Evolutionary conservation across 148 eudicot species (phyloP), one percentile per base, ranked within the genome.

Genomic region (Spergularia marina): DNA sequence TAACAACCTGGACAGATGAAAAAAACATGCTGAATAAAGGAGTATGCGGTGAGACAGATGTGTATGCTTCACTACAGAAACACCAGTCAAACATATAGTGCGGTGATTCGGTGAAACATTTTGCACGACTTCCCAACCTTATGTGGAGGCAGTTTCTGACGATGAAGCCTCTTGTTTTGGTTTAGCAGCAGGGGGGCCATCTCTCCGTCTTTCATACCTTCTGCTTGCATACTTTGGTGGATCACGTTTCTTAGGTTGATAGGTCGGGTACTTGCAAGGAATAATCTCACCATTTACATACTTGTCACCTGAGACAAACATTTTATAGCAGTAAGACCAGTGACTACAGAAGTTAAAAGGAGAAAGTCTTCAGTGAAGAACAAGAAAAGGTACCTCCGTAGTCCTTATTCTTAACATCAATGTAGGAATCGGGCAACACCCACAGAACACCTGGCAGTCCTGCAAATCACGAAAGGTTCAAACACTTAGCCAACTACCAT

Each of bases 381-480:
- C 68, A 18, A 40, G 70, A 49, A 56, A 4, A 70, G 53, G 58
- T 36, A 90, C 98, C 97, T 92, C 98, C 96, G 77, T 90, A 92
- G 64, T 95, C 98, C 83, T 90, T 89, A 74, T 92, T 95, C 85
- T 90, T 92, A 76, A 95, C 97, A 86, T 95, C 98, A 5, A 95
- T 90, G 77, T 92, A 92, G 10, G 99, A 92, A 82, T 95, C 96
- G 36, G 97, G 97, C 73, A 90, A 82, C 73, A 95, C 97, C 97
- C 99, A 95, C n/a, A 89, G 83, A 80, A 92, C 97, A 77, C 94
- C 96, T 1, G 99, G 99, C 74, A 92, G 81, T 76, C 94, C 99
- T 95, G 77, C 72, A 83, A 63, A 80, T 74, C 30, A 49, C 10
- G 18, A 66, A 52, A 77, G 34, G 72, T 53, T 68, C 53, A 66